Evolutionary conservation across 2,329 filamentous ascomycete genomes (phyloP).

Genomic region (Fusarium hainanense): DNA sequence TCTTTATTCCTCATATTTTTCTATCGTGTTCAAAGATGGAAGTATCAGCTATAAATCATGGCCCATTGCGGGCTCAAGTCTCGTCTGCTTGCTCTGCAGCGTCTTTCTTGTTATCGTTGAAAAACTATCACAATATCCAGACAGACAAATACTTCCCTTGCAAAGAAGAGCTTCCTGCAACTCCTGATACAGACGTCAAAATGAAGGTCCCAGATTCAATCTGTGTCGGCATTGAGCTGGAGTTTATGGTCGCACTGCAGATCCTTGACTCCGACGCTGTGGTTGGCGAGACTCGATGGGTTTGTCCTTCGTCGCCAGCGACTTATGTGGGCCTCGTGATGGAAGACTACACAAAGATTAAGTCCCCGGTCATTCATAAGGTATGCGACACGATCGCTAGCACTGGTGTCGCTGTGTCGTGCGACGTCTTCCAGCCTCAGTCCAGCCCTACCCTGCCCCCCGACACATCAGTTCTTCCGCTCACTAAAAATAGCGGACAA

Average conservation of each 20-base stretch:
- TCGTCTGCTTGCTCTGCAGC: slow-evolving; percentile 24
- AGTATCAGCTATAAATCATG: slow-evolving; percentile 28
- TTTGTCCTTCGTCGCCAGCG: slow-evolving; percentile 18
- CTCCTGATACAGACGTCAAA: neutral
- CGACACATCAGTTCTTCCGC: slow-evolving; percentile 19
- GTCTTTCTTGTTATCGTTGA: slow-evolving; percentile 1
- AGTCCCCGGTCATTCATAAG: slow-evolving; percentile 28
- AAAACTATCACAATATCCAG: slow-evolving; percentile 12
- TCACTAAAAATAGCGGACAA: slow-evolving; percentile 16
- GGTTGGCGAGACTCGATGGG: slow-evolving; percentile 24
- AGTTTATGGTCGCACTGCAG: slow-evolving; percentile 44
- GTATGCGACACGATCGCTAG: slow-evolving; percentile 39
- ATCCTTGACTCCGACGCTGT: slow-evolving; percentile 1
- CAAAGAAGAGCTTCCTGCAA: neutral
- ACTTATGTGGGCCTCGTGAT: slow-evolving; percentile 24
- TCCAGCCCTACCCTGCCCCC: slow-evolving; percentile 12
- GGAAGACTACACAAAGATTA: slow-evolving; percentile 18
- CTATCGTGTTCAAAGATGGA: slow-evolving; percentile 29
- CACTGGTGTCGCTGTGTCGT: slow-evolving; percentile 37
- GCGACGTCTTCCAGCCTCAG: slow-evolving; percentile 12
- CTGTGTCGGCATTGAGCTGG: slow-evolving; percentile 44
- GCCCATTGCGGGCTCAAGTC: slow-evolving; percentile 14
- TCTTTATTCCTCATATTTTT: slow-evolving; percentile 3
- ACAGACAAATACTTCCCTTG: slow-evolving; percentile 2
- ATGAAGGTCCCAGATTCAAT: slow-evolving; percentile 24